Conservation (phyloP, 2,329 filamentous ascomycete species). For the Drechslerella dactyloides region DNA sequence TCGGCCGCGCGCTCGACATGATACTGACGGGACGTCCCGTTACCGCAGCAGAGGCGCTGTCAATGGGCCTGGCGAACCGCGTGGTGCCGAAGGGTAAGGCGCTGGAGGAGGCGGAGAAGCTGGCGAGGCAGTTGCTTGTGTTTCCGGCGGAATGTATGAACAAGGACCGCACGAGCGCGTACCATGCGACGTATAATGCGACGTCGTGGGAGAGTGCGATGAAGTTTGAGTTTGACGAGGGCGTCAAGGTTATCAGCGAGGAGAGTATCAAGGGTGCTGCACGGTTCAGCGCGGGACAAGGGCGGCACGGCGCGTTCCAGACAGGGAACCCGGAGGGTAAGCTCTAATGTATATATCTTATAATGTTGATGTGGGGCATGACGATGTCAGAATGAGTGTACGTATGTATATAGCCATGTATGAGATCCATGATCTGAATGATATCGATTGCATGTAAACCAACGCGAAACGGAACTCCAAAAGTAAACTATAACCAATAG, state of each 20-base stretch:
- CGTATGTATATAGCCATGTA: not conserved
- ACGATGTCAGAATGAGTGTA: conserved; percentile 7
- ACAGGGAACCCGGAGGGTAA: conserved; percentile 16
- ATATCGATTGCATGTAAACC: no score
- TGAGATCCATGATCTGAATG: no score
- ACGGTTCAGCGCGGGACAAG: conserved; percentile 59
- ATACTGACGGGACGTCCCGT: conserved; percentile 68
- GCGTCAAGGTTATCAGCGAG: conserved; percentile 58
- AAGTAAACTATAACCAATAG: no score
- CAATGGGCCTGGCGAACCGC: conserved; percentile 83
- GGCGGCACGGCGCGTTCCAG: conserved; percentile 57
- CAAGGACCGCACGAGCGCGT: conserved; percentile 61
- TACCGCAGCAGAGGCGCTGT: conserved; percentile 82
- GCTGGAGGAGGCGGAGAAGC: conserved; percentile 61
- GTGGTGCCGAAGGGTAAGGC: conserved; percentile 69
- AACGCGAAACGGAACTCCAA: no score
- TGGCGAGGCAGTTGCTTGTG: conserved; percentile 61
- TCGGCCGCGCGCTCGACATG: conserved; percentile 65
- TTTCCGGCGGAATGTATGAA: conserved; percentile 66
- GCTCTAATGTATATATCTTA: conserved; percentile 4
- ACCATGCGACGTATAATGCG: conserved; percentile 63
- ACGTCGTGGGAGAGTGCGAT: conserved; percentile 63
- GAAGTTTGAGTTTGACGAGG: conserved; percentile 61
- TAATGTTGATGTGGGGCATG: not conserved
- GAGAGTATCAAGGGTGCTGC: conserved; percentile 61